phyloP scores from a whole-genome alignment of 768 basidiomycete genomes.

The Ramaria rubella region DNA sequence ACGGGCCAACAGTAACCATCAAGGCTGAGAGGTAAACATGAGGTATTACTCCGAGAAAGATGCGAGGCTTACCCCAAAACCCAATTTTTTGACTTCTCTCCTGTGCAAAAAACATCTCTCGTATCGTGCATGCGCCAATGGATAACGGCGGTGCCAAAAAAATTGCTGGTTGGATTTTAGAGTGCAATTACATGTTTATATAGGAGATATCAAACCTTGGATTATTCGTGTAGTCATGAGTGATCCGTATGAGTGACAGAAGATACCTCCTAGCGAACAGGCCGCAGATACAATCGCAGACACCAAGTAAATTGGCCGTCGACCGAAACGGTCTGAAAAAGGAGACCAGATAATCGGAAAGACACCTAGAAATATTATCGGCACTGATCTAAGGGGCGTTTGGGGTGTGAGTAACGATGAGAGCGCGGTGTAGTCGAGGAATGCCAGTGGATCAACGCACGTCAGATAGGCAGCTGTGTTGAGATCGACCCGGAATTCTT shows the following conservation, averaged over 20 bases:
- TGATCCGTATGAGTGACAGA: conserved; percentile 3
- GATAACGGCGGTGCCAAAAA: conserved; percentile 1
- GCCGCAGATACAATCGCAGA: background rate
- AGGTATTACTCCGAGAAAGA: background rate
- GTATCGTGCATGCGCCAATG: conserved; percentile 1
- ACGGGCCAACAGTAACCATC: conserved; percentile 2
- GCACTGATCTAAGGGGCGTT: background rate
- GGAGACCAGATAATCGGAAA: conserved; percentile 1
- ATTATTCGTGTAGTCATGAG: conserved; percentile 2
- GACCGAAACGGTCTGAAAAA: background rate
- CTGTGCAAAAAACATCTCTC: background rate
- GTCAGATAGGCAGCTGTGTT: background rate
- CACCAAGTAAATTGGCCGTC: conserved; percentile 1
- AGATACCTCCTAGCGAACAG: background rate
- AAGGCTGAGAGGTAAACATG: background rate
- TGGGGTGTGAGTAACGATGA: background rate
- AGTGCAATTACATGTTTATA: background rate
- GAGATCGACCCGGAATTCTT: conserved; percentile 1
- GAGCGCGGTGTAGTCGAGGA: too few species aligned
- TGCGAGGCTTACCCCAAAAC: background rate
- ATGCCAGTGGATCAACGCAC: background rate
- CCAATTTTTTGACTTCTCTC: background rate
- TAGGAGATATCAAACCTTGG: background rate
- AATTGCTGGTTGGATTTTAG: background rate
- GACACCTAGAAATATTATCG: background rate